phyloP scores from a whole-genome alignment of 345 rosid genomes.

The Brassica carinata region DNA sequence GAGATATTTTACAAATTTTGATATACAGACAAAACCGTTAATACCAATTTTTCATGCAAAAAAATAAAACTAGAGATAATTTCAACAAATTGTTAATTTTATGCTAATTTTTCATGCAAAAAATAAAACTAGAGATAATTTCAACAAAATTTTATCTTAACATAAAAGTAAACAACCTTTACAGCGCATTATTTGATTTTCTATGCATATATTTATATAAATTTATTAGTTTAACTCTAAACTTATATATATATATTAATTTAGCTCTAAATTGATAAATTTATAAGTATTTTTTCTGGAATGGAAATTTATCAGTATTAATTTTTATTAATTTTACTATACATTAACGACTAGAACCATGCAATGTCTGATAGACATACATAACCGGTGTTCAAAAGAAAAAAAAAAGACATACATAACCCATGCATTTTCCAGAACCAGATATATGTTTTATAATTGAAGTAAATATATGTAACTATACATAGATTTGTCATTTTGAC shows the following conservation, averaged over 20 bases:
- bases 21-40: background rate
- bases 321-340: background rate
- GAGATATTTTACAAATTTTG: background rate
- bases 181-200: background rate
- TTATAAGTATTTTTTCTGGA: background rate
- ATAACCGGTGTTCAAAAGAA: background rate
- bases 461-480: background rate
- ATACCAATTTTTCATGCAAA: background rate
- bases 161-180: background rate
- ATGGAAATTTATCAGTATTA: background rate
- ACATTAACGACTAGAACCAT: conserved; percentile 7
- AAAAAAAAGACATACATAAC: background rate
- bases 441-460: background rate
- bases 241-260: background rate
- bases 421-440: background rate
- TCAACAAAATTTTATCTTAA: background rate
- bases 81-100: too few species aligned
- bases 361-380: conserved; percentile 13
- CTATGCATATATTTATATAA: background rate
- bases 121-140: too few species aligned
- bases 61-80: too few species aligned
- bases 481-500: conserved; percentile 20
- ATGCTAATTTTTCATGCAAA: too few species aligned
- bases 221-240: background rate
- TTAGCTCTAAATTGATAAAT: background rate